Conservation (phyloP, 1,284 basidiomycete genomes). For the Trichosporon sp. region DNA sequence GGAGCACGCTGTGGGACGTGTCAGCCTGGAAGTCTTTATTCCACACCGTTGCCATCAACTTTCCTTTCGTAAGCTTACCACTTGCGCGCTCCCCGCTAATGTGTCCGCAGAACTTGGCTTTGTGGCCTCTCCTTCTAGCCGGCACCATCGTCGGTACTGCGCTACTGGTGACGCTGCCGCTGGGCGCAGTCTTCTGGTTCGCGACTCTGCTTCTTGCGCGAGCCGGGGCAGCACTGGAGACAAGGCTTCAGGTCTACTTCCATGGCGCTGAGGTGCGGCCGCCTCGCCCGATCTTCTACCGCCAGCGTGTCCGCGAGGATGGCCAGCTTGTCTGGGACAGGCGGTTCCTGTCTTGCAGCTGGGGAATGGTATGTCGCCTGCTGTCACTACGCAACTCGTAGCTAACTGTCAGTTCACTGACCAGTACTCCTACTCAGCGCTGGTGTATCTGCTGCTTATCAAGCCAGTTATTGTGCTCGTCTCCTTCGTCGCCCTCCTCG, state of each 20-base stretch:
- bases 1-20: conserved; percentile 29
- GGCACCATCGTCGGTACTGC: conserved; percentile 47
- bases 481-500: conserved; percentile 38
- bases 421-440: conserved; percentile 46
- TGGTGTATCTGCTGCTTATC: conserved; percentile 47
- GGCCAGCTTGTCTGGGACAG: conserved; percentile 37
- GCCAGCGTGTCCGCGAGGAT: conserved; percentile 9
- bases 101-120: conserved; percentile 35
- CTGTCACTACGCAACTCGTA: neutral
- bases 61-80: conserved; percentile 42
- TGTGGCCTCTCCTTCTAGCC: conserved; percentile 45
- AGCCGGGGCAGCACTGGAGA: conserved; percentile 42
- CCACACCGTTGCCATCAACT: conserved; percentile 44
- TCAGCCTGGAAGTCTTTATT: conserved; percentile 39
- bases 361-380: conserved; percentile 40
- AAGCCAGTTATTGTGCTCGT: conserved; percentile 46
- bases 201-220: conserved; percentile 45
- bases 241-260: conserved; percentile 16
- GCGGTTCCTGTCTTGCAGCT: conserved; percentile 43
- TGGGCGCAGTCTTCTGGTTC: conserved; percentile 48
- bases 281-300: conserved; percentile 33
- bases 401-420: conserved; percentile 32
- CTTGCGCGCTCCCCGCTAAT: neutral
- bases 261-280: neutral
- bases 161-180: conserved; percentile 46